phyloP scores from a whole-genome alignment of 345 rosid genomes.

The sweet orange (Citrus sinensis) region DVS_A1.0 CM039167.1:22794501-22795000 shows the following conservation, averaged over 20 bases:
- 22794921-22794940: constrained; percentile 79
- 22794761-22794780: constrained; percentile 51
- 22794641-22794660: constrained; percentile 1
- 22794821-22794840: constrained; percentile 7
- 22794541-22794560: neutral
- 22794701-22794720: constrained; percentile 95
- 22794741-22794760: constrained; percentile 89
- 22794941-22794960: constrained; percentile 90
- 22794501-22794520: neutral
- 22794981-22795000: constrained; percentile 79
- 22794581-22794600: neutral
- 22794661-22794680: constrained; percentile 8
- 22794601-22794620: neutral
- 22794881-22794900: constrained; percentile 85
- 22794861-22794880: constrained; percentile 72
- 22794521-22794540: neutral
- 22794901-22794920: constrained; percentile 71
- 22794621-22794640: neutral
- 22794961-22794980: constrained; percentile 71
- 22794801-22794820: constrained; percentile 2
- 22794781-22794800: constrained; percentile 17
- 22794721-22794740: constrained; percentile 94
- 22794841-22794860: constrained; percentile 59
- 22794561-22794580: neutral
- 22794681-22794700: constrained; percentile 58